phyloP scores from a whole-genome alignment of 2,329 filamentous ascomycete species.

The Bipolaris cookei region DNA sequence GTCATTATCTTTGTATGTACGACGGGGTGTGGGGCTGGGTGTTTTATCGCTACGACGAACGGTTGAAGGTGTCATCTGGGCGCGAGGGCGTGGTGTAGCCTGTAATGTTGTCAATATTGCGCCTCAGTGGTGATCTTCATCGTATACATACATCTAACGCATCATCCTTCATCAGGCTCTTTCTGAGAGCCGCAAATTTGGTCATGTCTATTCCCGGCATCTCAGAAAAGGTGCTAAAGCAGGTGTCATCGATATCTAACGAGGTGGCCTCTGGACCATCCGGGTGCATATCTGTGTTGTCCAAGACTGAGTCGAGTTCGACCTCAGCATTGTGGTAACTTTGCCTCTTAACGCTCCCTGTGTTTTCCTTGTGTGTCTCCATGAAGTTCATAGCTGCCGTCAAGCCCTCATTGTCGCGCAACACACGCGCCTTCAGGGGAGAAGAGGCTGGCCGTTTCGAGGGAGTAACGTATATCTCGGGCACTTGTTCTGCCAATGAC shows the following conservation, averaged over 20 bases:
- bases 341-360: constrained; percentile 31
- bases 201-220: constrained; percentile 80
- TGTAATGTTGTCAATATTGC: constrained; percentile 17
- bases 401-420: constrained; percentile 50
- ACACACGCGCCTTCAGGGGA: constrained; percentile 26
- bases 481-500: constrained; percentile 16
- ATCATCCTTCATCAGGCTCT: constrained; percentile 56
- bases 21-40: constrained; percentile 61
- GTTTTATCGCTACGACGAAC: constrained; percentile 53
- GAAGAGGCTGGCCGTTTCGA: constrained; percentile 30
- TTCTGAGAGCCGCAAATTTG: constrained; percentile 75
- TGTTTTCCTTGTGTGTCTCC: constrained; percentile 33
- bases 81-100: constrained; percentile 45
- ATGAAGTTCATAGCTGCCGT: constrained; percentile 47
- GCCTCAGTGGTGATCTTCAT: neutral
- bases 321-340: constrained; percentile 28
- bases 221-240: constrained; percentile 87
- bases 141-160: constrained; percentile 23
- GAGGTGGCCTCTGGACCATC: constrained; percentile 40
- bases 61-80: constrained; percentile 58
- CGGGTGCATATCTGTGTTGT: constrained; percentile 42
- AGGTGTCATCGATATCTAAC: constrained; percentile 68
- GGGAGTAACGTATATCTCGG: constrained; percentile 24
- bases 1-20: constrained; percentile 58
- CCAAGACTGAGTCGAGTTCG: constrained; percentile 32